Evolutionary conservation across 805 yeast genomes (phyloP), one percentile per base, ranked within the genome.

Genomic region (Saccharomycopsis sp.): DNA sequence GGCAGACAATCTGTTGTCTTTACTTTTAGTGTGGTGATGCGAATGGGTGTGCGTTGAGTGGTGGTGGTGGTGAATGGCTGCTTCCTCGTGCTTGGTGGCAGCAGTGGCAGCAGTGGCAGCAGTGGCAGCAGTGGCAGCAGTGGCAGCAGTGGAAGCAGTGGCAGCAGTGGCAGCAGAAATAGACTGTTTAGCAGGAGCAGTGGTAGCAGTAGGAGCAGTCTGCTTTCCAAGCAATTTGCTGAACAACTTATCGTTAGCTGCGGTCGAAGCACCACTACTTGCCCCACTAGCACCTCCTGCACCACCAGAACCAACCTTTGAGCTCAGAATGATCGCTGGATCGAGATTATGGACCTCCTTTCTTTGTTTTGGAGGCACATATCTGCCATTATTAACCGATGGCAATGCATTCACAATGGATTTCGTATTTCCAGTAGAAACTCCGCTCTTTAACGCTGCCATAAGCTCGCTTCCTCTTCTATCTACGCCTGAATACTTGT

Each of bases 401-500:
- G 47, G 64, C 59, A 14, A 58, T 3, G 56, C 57, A 53, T 2
- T 55, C 17, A 25, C 15, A 14, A 35, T 8, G 3, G 49, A 9
- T n/a, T 20, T 52, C 3, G 58, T 12, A 3, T n/a, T 41, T 3
- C 55, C 58, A 38, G 25, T 19, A 2, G 44, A 49, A 3, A 23
- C 41, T 47, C 61, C 61, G 9, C 54, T 24, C 62, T 70, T 72
- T 53, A 78, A 72, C 3, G 80, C 77, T 2, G 80, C 81, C 78
- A 77, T 75, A 58, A 78, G 70, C 57, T 76, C 80, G 52, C 71
- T 74, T 25, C 80, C 81, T 58, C 83, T 76, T 24, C 50, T 24
- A 19, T 80, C 84, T 51, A 90, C 98, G 55, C 97, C 97, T 2
- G 97, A 89, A 44, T 12, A 44, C 72, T 87, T 87, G 70, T 91